Conservation (phyloP, 441 rosid genomes). For the Breynia disticha region DNA sequence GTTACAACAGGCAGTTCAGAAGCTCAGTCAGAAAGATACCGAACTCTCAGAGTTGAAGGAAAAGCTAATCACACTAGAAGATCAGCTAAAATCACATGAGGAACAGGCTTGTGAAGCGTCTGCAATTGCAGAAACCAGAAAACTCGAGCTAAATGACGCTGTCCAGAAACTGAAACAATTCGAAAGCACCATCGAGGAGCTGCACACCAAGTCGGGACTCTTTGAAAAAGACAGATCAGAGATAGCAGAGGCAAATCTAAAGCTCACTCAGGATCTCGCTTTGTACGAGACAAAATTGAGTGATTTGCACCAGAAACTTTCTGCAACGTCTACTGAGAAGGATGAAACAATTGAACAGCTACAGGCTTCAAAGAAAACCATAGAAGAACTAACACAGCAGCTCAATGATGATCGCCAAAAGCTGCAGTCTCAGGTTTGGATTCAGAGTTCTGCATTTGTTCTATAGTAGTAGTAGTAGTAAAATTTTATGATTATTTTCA, state of each 20-base stretch:
- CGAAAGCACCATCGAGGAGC: slow-evolving; percentile 55
- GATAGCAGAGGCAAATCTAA: slow-evolving; percentile 70
- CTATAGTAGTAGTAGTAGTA: too few species aligned
- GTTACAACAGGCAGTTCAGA: slow-evolving; percentile 47
- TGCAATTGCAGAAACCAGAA: slow-evolving; percentile 38
- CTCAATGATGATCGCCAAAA: slow-evolving; percentile 55
- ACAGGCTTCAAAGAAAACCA: slow-evolving; percentile 41
- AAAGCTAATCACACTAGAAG: slow-evolving; percentile 47
- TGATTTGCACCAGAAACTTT: slow-evolving; percentile 47
- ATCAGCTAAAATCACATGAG: slow-evolving; percentile 39
- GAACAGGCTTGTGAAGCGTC: slow-evolving; percentile 52
- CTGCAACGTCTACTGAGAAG: slow-evolving; percentile 44
- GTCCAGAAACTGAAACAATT: slow-evolving; percentile 42
- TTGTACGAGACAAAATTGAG: slow-evolving; percentile 45
- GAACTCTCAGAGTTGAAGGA: slow-evolving; percentile 51
- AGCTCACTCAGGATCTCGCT: slow-evolving; percentile 66
- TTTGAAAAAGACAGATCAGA: slow-evolving; percentile 65
- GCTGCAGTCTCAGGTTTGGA: slow-evolving; percentile 68
- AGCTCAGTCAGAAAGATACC: slow-evolving; percentile 36
- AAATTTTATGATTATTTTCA: slow-evolving; percentile 2
- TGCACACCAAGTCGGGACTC: slow-evolving; percentile 40
- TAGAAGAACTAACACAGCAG: slow-evolving; percentile 56
- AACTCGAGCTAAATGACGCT: slow-evolving; percentile 60
- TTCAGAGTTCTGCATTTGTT: slow-evolving; percentile 1
- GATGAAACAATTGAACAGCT: slow-evolving; percentile 54